Base-by-base conservation (phyloP, 495 filamentous ascomycete genomes). In the Penicillium canescens region DNA sequence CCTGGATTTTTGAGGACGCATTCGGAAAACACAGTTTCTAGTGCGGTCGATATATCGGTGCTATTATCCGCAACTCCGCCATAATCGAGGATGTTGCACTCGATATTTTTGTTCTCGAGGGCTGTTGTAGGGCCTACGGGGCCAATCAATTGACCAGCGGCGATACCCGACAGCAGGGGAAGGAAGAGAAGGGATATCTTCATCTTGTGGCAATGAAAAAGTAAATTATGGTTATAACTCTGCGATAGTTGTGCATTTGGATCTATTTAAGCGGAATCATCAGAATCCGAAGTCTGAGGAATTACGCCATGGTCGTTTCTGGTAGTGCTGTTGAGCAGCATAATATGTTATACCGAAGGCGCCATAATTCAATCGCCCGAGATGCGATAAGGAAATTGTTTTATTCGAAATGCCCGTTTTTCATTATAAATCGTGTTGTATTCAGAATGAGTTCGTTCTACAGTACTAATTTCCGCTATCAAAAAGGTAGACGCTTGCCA, bases 81-180 rank as follows among this genome's bases (percentile, higher is more conserved):
- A 52, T 77, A 79, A 46, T 78, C 46, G 38, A 77, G 65, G 44
- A 78, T 69, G 45, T 75, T 76, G 56, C 76, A 78, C 28, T 70
- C 62, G 13, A 60, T 61, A 1, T 56, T 64, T 42, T 71, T 74
- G 8, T 65, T 50, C 1, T 61, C 48, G 1, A 71, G 61, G 11
- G 41, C 3, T 5, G 68, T 73, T 21, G 65, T 73, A 31, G 71
- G 70, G 9, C 71, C 71, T 14, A 74, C 71, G 6, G 67, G 52
- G 18, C 63, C 63, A 41, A 63, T 61, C 7, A 67, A 57, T 39
- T 67, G 63, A 18, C 51, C 57, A 23, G 46, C 28, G 7, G 54
- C 50, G 21, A 52, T 33, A 18, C 36, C 18, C 4, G 36, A 47
- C 3, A 47, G 37, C 2, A 52, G 13, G 23, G 40, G 24, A 7